A percentile compares a stretch with the other conserved stretches of the same genome.
Evolutionary conservation across 164 flowering plant genomes (phyloP).

Genomic region (Paratinospora sagittata): DNA sequence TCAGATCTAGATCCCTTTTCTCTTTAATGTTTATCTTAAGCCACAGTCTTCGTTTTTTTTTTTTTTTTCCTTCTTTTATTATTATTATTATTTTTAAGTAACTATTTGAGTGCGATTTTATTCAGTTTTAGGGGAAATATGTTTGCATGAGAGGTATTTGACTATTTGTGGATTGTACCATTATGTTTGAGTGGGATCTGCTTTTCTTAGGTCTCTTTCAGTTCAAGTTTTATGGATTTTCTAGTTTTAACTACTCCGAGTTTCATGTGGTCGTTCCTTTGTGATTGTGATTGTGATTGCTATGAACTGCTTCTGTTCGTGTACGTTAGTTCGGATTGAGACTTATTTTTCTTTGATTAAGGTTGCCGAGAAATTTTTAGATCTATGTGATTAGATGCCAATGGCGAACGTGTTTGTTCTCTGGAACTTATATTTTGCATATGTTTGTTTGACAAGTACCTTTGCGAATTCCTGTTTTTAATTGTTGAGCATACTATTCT

Average conservation of each 20-base stretch:
- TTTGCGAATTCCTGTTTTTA: background rate
- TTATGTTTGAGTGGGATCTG: background rate
- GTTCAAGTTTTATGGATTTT: background rate
- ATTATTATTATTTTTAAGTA: no score
- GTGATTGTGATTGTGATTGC: background rate
- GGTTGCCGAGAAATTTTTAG: background rate
- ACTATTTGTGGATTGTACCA: background rate
- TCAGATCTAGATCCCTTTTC: slow-evolving; percentile 29
- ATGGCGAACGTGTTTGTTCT: background rate
- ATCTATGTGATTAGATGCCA: background rate
- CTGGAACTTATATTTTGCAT: background rate
- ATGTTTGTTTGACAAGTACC: background rate
- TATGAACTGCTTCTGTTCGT: background rate
- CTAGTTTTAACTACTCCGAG: background rate
- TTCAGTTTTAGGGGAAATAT: background rate
- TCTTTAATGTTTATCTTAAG: background rate
- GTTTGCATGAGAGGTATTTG: background rate
- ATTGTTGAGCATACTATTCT: background rate
- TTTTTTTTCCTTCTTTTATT: background rate
- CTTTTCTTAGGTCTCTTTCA: background rate
- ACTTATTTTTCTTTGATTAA: background rate
- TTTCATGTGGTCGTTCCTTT: background rate
- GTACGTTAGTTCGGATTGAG: no score
- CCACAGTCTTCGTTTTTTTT: background rate
- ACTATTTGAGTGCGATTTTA: background rate